Percentiles rank a stretch among this genome's conserved stretches.
These are phyloP conservation scores for Endothia cerciana DNA, from an alignment of 2,329 filamentous ascomycete genomes.

Conservation along the genomic window DNA sequence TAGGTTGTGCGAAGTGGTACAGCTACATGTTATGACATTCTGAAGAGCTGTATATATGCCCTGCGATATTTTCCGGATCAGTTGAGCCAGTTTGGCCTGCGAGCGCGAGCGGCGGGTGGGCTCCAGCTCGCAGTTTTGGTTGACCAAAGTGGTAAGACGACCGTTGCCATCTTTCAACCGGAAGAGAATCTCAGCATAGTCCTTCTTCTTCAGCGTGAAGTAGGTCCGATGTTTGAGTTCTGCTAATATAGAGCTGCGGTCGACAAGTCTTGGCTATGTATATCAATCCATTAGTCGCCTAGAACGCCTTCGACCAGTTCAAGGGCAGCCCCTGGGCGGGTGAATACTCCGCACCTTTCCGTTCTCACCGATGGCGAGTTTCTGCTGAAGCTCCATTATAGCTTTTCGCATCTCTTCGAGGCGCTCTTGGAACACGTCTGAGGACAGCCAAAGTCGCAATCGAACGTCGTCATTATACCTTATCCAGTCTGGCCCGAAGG, in stretches of 20 bases:
- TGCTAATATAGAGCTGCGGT: conserved; percentile 15
- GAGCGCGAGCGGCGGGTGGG: conserved; percentile 8
- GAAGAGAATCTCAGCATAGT: conserved; percentile 18
- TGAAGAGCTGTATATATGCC: conserved; percentile 4
- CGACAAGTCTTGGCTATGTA: conserved; percentile 1
- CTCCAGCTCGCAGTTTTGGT: conserved; percentile 20
- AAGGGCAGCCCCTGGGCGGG: neutral
- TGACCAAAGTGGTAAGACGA: conserved; percentile 16
- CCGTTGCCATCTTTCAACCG: conserved; percentile 22
- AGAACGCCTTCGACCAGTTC: neutral
- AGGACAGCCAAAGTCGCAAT: conserved; percentile 21
- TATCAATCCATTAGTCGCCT: neutral
- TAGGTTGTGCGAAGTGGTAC: conserved; percentile 8
- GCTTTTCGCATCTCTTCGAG: conserved; percentile 17
- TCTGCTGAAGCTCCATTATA: conserved; percentile 9
- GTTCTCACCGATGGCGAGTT: conserved; percentile 13
- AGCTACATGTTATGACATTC: conserved; percentile 11
- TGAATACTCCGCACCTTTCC: conserved; percentile 8
- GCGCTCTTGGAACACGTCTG: conserved; percentile 9
- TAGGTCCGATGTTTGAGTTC: conserved; percentile 17
- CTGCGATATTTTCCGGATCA: conserved; percentile 10
- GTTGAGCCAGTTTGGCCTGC: conserved; percentile 7
- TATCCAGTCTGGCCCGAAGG: conserved; percentile 23
- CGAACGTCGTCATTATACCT: conserved; percentile 14
- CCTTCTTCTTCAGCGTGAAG: conserved; percentile 26